Percentiles rank a stretch among this genome's conserved stretches.
These are phyloP conservation scores for Neurospora hispaniola DNA, from an alignment of 495 filamentous ascomycete genomes.

Conservation along the genomic window DNA sequence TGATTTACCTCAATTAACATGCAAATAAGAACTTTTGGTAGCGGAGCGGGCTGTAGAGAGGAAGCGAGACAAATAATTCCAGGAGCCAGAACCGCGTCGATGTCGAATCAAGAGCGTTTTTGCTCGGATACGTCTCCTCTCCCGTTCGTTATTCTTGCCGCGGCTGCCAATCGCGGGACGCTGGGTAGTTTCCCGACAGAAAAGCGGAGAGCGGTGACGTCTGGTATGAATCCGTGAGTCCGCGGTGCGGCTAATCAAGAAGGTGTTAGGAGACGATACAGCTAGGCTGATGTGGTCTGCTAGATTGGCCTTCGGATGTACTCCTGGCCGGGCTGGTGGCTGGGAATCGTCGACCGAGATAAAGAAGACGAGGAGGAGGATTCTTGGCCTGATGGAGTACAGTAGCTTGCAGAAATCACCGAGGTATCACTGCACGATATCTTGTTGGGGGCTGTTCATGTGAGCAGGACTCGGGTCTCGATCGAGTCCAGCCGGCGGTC, in stretches of 20 bases:
- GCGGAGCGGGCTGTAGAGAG: background rate
- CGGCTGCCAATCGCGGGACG: slow-evolving; percentile 15
- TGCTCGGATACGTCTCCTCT: background rate
- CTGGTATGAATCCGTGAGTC: background rate
- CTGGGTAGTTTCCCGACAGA: slow-evolving; percentile 10
- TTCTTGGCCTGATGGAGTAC: background rate
- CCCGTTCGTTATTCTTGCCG: background rate
- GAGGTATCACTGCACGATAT: background rate
- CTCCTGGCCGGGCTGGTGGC: slow-evolving; percentile 5
- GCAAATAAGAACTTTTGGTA: background rate
- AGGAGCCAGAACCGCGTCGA: background rate
- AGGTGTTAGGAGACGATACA: slow-evolving; percentile 5
- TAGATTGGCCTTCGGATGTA: background rate
- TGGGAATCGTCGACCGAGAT: slow-evolving; percentile 2
- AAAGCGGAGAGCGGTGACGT: slow-evolving; percentile 2
- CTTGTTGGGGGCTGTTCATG: background rate
- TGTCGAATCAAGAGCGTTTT: background rate
- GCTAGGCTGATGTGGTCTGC: background rate
- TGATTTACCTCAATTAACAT: background rate
- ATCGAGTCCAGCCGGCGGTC: background rate
- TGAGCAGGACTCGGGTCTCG: background rate
- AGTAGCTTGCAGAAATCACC: background rate
- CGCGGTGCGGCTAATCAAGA: slow-evolving; percentile 20
- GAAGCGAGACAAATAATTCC: background rate
- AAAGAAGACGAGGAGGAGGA: background rate